A percentile compares a stretch with the other conserved stretches of the same genome.
Conservation (phyloP, 2,329 filamentous ascomycete genomes). For the Graphiopsis chlorocephala region DNA sequence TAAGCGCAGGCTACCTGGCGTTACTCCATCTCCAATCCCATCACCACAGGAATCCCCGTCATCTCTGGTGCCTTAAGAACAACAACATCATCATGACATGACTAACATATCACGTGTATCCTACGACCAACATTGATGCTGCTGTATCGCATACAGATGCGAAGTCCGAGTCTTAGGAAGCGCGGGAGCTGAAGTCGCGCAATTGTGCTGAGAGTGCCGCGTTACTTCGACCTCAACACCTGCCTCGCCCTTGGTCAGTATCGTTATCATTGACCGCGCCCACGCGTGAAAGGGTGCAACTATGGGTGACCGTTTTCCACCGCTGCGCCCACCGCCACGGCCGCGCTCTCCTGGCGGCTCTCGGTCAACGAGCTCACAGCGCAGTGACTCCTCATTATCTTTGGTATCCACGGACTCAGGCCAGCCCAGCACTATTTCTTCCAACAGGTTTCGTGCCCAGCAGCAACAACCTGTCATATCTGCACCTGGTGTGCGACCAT, state of each 20-base stretch:
- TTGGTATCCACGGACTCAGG: constrained; percentile 40
- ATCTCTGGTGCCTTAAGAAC: background rate
- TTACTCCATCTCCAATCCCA: constrained; percentile 8
- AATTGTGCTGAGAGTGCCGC: background rate
- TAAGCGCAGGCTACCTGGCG: constrained; percentile 2
- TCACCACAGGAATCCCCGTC: background rate
- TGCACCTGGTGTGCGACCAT: constrained; percentile 31
- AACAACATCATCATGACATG: background rate
- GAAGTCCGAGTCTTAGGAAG: background rate
- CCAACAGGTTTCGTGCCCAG: constrained; percentile 20
- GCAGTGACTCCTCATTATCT: constrained; percentile 36
- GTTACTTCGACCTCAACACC: background rate
- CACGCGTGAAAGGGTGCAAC: constrained; percentile 12
- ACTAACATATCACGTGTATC: constrained; percentile 4
- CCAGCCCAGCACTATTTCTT: constrained; percentile 36
- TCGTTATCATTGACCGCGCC: constrained; percentile 1
- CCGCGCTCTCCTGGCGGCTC: constrained; percentile 31
- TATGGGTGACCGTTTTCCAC: constrained; percentile 29
- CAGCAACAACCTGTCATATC: constrained; percentile 27
- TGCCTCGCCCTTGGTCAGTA: background rate
- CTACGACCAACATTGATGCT: constrained; percentile 12
- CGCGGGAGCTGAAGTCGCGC: constrained; percentile 7
- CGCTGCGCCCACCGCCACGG: constrained; percentile 31
- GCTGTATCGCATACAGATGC: constrained; percentile 1
- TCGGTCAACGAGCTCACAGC: constrained; percentile 33